Base-by-base conservation (phyloP, 305 asterid species). In the Plantago coronopus region DNA sequence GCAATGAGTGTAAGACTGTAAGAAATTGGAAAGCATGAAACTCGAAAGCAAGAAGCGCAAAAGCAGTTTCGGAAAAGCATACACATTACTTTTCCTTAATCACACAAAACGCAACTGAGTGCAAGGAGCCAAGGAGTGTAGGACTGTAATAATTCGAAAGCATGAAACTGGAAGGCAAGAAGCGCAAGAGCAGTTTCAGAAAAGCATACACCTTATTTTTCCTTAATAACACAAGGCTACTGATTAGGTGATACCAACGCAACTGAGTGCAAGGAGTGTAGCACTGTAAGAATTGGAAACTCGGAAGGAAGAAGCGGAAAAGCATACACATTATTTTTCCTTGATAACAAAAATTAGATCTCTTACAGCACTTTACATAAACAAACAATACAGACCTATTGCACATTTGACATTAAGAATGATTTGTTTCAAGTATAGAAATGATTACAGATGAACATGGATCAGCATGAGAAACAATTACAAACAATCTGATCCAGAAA, bases 301-400 rank as follows among this genome's bases (percentile, higher is more conserved):
- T 49, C 20, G 31, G 21, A 50, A 22, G 34, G 17, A 22, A 12
- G 16, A 50, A 21, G 5, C 31, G 4, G 9, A 29, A 51, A 51
- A 51, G 11, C 25, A 48, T 23, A 15, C 4, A 50, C 15, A n/a
- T n/a, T n/a, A n/a, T n/a, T n/a, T n/a, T n/a, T n/a, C 54, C 17
- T 49, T 49, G 25, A 49, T 20, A 15, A 17, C 55, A 20, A 12
- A 25, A n/a, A 50, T 50, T 37, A 44, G 21, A 58, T 55, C 44
- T 54, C 70, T 68, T 64, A 55, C 46, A 51, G 29, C 44, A 61
- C 65, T 61, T 66, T 55, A 65, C 68, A 58, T 63, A 21, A 63
- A 49, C 27, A 61, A 66, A 67, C 57, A 22, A 22, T 8, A 21
- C 17, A 37, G 38, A 48, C 25, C 62, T 58, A 23, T 48, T 53